phyloP scores from a whole-genome alignment of 768 basidiomycete species.

The Boletus rubroflammeus region DNA sequence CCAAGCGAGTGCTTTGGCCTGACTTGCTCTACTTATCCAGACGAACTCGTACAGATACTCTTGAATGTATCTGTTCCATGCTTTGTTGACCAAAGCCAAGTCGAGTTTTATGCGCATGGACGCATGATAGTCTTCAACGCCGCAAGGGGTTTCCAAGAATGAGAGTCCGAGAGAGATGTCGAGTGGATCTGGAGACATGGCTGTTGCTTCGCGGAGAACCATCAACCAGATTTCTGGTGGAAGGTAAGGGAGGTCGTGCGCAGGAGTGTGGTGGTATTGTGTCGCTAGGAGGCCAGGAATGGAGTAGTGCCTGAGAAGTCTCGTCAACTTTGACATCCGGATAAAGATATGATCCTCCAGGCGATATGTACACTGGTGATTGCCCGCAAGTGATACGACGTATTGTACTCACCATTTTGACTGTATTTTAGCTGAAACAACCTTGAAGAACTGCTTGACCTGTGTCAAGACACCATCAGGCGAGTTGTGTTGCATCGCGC shows the following conservation, averaged over 20 bases:
- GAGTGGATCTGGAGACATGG: conserved; percentile 41
- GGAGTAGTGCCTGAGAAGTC: conserved; percentile 3
- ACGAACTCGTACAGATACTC: conserved; percentile 63
- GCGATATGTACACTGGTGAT: neutral
- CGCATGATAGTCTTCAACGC: conserved; percentile 43
- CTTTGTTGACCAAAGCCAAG: conserved; percentile 51
- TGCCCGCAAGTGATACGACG: neutral
- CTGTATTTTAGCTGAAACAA: conserved; percentile 18
- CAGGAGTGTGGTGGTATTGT: conserved; percentile 27
- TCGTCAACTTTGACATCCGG: conserved; percentile 4
- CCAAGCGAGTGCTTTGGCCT: conserved; percentile 46
- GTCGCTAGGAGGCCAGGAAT: conserved; percentile 3
- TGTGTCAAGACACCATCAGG: conserved; percentile 13
- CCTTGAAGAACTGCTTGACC: conserved; percentile 15
- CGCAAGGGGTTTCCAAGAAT: conserved; percentile 49
- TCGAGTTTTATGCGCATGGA: conserved; percentile 48
- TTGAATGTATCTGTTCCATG: conserved; percentile 53
- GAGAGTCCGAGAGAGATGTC: conserved; percentile 50
- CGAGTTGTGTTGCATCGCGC: conserved; percentile 15
- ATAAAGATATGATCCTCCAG: neutral
- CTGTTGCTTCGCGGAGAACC: conserved; percentile 57
- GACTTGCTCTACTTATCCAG: conserved; percentile 57
- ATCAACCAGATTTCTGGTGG: conserved; percentile 67
- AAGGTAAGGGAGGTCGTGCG: conserved; percentile 40
- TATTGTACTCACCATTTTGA: conserved; percentile 17